phyloP scores from a whole-genome alignment of 176 grass and related monocot genomes.

The Oryza meridionalis region DNA sequence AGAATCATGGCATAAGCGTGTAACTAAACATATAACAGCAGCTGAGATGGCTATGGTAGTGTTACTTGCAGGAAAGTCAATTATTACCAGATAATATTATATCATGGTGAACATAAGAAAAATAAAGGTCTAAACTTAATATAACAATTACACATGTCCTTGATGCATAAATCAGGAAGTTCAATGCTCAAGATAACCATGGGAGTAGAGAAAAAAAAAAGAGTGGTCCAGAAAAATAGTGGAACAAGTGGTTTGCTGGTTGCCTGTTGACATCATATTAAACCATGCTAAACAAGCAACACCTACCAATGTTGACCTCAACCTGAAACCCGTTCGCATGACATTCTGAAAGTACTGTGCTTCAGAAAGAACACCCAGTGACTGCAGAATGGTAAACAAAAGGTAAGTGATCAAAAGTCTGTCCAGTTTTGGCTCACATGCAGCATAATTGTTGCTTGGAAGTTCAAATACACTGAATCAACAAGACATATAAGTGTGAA shows the following conservation, averaged over 20 bases:
- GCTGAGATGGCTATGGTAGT: background rate
- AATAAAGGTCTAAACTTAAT: background rate
- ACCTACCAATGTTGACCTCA: slow-evolving; percentile 95
- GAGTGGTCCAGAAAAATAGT: background rate
- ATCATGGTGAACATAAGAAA: background rate
- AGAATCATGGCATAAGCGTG: slow-evolving; percentile 13
- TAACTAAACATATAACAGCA: background rate
- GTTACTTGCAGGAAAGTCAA: background rate
- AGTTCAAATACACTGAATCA: slow-evolving; percentile 28
- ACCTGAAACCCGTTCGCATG: slow-evolving; percentile 92
- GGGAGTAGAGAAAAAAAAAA: slow-evolving; percentile 17
- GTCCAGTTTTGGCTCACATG: background rate
- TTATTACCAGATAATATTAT: slow-evolving; percentile 11
- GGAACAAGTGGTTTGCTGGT: slow-evolving; percentile 16
- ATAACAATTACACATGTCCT: slow-evolving; percentile 24
- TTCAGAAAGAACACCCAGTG: slow-evolving; percentile 85
- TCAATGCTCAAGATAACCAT: background rate
- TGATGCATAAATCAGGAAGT: slow-evolving; percentile 11
- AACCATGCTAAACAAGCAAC: slow-evolving; percentile 22
- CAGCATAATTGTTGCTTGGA: slow-evolving; percentile 9
- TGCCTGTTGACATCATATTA: slow-evolving; percentile 16
- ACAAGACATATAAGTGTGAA: slow-evolving; percentile 22
- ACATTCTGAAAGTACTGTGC: slow-evolving; percentile 99
- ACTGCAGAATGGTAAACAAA: slow-evolving; percentile 48
- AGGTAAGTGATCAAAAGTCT: slow-evolving; percentile 15